A percentile compares a stretch with the other conserved stretches of the same genome.
Conservation (phyloP, 2,329 filamentous ascomycete genomes). For the Chaetomiaceae sp. region DNA sequence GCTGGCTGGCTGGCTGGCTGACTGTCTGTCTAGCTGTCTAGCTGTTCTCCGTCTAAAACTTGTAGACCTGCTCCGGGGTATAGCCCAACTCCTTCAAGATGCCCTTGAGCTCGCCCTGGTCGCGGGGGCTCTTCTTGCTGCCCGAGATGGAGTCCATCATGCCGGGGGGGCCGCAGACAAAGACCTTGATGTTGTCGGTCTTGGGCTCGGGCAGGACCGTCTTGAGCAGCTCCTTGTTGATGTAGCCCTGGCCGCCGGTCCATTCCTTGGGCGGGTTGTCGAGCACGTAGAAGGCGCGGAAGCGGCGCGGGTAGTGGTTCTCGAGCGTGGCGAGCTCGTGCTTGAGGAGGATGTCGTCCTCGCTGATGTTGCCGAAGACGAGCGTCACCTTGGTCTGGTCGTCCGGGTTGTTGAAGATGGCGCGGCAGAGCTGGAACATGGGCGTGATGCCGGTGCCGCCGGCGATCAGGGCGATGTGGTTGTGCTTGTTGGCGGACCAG, state of each 20-base stretch:
- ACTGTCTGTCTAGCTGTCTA: no score
- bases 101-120: conserved; percentile 87
- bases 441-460: conserved; percentile 96
- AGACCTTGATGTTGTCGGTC: conserved; percentile 88
- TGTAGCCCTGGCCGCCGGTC: conserved; percentile 70
- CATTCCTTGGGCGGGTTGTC: conserved; percentile 78
- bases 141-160: conserved; percentile 93
- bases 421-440: conserved; percentile 90
- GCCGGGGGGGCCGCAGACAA: conserved; percentile 89
- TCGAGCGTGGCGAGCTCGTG: conserved; percentile 79
- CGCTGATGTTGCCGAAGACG: conserved; percentile 82
- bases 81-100: conserved; percentile 60
- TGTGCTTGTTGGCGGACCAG: conserved; percentile 88
- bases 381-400: conserved; percentile 98
- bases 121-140: conserved; percentile 80
- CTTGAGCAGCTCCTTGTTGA: conserved; percentile 91
- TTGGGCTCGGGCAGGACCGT: conserved; percentile 91
- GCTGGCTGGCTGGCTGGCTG: no score
- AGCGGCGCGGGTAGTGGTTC: conserved; percentile 91
- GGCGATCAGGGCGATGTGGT: conserved; percentile 81
- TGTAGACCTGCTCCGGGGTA: conserved; percentile 76
- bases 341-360: conserved; percentile 90
- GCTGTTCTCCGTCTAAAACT: conserved; percentile 58
- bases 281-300: conserved; percentile 91
- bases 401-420: conserved; percentile 92